Evolutionary conservation across 768 basidiomycete species (phyloP).

Genomic region (Amanita brunnescens): DNA sequence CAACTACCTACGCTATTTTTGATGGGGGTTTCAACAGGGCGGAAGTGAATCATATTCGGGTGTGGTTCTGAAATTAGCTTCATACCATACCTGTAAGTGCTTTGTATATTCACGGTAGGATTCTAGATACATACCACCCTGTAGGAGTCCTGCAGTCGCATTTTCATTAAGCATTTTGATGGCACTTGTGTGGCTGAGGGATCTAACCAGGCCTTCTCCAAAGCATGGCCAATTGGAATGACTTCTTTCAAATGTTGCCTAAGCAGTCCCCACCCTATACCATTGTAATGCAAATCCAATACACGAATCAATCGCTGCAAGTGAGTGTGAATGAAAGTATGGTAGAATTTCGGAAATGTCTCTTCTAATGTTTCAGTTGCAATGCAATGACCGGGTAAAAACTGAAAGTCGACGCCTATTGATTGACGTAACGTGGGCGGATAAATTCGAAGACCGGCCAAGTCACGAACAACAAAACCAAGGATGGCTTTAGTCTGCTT

Average conservation of each 20-base stretch:
- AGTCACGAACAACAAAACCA: conserved; percentile 49
- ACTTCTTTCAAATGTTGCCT: conserved; percentile 33
- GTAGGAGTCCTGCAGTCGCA: conserved; percentile 48
- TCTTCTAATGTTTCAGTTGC: conserved; percentile 39
- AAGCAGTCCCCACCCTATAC: conserved; percentile 42
- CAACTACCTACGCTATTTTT: not conserved
- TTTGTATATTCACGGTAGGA: not conserved
- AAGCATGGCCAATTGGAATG: conserved; percentile 36
- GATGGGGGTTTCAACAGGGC: conserved; percentile 17
- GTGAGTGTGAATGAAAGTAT: conserved; percentile 53
- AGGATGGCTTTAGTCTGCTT: conserved; percentile 29
- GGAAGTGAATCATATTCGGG: conserved; percentile 47
- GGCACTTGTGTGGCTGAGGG: conserved; percentile 30
- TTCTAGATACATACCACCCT: conserved; percentile 35
- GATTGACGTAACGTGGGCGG: conserved; percentile 38
- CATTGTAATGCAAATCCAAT: conserved; percentile 42
- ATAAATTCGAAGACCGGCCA: conserved; percentile 50
- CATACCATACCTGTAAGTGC: conserved; percentile 14
- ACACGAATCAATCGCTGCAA: conserved; percentile 48
- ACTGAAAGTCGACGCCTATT: conserved; percentile 41
- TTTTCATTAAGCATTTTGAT: conserved; percentile 51
- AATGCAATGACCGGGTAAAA: conserved; percentile 46
- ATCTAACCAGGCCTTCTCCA: conserved; percentile 40
- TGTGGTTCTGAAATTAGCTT: conserved; percentile 47
- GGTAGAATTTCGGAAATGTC: conserved; percentile 48